Evolutionary conservation across 257 asterid genomes (phyloP), one percentile per base, ranked within the genome.

Genomic region (Thymus quinquecostatus): DNA sequence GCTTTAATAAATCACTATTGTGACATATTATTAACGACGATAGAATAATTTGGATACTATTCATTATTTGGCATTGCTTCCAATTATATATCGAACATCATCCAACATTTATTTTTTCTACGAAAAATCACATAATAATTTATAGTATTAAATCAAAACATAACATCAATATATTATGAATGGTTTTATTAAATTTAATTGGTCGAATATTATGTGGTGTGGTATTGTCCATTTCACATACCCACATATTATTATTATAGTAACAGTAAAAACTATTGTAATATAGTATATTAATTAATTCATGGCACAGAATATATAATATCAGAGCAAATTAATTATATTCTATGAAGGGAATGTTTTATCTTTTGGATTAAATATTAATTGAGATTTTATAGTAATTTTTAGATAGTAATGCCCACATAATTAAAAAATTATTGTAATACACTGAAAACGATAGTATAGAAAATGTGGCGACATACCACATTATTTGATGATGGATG

Each of bases 321-420:
- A 60, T 61, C 14, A 10, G 6, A 28, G 10, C 56, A 64, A 21
- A 44, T 64, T 7, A 29, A 64, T 44, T 64, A 47, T 32, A 45
- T 47, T 11, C 44, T 58, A 11, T 29, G 56, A 41, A 64, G 29
- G 58, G 70, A 64, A 45, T 64, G 57, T 47, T 64, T 64, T 29
- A 29, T 47, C 70, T 64, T 43, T 36, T 36, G 41, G 55, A 27
- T 28, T 5, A 41, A 28, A 21, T 28, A 21, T 14, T 43, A 21
- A 21, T 21, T 21, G 21, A 21, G 21, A 21, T 21, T 21, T 21
- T 21, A 21, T 21, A 21, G 21, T 21, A 21, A 21, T 21, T 30
- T 8, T 34, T 5, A 6, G 45, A 13, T 13, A 13, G 13, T 27
- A 10, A 60, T 36, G 38, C 6, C 2, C 13, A 6, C 28, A 5